A percentile compares a stretch with the other conserved stretches of the same genome.
These are phyloP conservation scores for Fusarium nanum DNA, from an alignment of 2,329 filamentous ascomycete species.

Conservation along the genomic window DNA sequence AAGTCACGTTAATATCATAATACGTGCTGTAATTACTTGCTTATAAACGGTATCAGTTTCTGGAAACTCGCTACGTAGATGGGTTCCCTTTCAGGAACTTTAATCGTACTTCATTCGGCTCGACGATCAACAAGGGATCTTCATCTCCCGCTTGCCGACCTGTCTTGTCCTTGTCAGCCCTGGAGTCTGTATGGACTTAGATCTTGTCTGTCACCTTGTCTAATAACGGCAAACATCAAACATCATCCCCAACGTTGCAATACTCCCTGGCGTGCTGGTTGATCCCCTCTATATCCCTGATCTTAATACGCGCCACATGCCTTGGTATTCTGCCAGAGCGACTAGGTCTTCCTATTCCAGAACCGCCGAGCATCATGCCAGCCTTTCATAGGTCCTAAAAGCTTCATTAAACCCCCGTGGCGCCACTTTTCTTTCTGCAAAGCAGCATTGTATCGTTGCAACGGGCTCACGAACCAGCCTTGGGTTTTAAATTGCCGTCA, in stretches of 20 bases:
- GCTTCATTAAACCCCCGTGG: constrained; percentile 24
- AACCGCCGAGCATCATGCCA: constrained; percentile 34
- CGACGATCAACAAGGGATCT: constrained; percentile 32
- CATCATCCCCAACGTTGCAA: constrained; percentile 29
- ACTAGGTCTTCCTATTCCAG: constrained; percentile 23
- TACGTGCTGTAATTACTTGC: background rate
- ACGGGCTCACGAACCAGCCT: constrained; percentile 24
- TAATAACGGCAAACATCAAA: constrained; percentile 29
- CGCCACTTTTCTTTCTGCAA: constrained; percentile 37
- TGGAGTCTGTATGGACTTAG: constrained; percentile 3
- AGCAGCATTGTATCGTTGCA: constrained; percentile 40
- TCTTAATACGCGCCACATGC: constrained; percentile 26
- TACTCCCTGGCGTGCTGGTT: constrained; percentile 29
- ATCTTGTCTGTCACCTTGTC: constrained; percentile 19
- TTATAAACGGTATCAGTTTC: constrained; percentile 2
- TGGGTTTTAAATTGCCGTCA: constrained; percentile 40
- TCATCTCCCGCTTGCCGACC: constrained; percentile 21
- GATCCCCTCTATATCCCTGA: constrained; percentile 32
- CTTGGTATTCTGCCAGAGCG: constrained; percentile 4
- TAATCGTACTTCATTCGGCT: constrained; percentile 10
- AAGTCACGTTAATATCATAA: constrained; percentile 6
- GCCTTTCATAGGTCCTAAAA: constrained; percentile 4
- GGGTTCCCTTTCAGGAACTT: constrained; percentile 25
- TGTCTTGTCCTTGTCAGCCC: constrained; percentile 20
- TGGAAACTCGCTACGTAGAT: constrained; percentile 18